Conservation (phyloP, 805 yeast genomes). For the Tetrapisispora phaffii region DNA sequence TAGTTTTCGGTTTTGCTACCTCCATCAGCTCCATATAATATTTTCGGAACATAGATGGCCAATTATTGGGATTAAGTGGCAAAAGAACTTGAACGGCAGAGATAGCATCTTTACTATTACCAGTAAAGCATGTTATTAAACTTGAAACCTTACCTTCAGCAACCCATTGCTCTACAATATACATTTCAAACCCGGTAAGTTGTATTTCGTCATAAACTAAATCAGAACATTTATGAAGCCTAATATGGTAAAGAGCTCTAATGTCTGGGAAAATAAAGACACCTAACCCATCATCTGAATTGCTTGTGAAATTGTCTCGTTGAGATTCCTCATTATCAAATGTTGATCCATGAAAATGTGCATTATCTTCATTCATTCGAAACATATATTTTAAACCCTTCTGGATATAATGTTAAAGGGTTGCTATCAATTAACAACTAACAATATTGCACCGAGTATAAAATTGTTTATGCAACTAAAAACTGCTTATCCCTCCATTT, state of each 20-base stretch:
- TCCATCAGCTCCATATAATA: conserved; percentile 57
- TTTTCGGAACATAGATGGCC: conserved; percentile 38
- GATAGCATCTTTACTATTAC: conserved; percentile 58
- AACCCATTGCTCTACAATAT: conserved; percentile 93
- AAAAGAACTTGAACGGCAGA: conserved; percentile 52
- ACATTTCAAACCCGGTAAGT: conserved; percentile 73
- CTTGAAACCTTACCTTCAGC: conserved; percentile 57
- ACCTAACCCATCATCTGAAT: background rate
- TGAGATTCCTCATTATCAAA: background rate
- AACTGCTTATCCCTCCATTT: background rate
- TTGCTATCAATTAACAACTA: background rate
- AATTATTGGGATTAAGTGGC: conserved; percentile 25
- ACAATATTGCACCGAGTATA: background rate
- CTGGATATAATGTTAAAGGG: background rate
- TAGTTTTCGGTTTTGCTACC: conserved; percentile 60
- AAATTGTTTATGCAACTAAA: background rate
- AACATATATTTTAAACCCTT: background rate
- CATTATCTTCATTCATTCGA: background rate
- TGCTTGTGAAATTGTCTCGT: background rate
- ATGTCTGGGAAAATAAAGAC: conserved; percentile 45
- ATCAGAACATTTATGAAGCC: conserved; percentile 33
- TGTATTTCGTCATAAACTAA: conserved; percentile 37
- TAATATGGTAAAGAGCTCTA: conserved; percentile 41
- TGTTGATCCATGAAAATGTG: background rate
- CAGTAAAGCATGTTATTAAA: conserved; percentile 75